These are phyloP conservation scores for Chytriomyces sp. DNA, from an alignment of 192 early-diverging fungal species.

Conservation along the genomic window DNA sequence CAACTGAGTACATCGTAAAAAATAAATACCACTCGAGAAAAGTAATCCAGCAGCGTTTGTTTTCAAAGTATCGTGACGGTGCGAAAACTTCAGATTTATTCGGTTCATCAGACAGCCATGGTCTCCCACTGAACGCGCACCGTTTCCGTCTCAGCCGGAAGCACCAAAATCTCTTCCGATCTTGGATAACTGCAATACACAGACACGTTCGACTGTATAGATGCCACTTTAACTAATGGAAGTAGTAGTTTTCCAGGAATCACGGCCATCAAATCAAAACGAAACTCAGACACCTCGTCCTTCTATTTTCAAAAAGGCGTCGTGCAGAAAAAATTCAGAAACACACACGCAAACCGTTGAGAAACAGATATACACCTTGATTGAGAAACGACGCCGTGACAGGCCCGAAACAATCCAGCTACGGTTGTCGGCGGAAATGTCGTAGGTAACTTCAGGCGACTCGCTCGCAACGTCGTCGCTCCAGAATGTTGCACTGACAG, in stretches of 20 bases:
- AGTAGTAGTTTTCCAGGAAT: conserved; percentile 54
- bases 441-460: conserved; percentile 57
- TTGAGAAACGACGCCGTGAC: conserved; percentile 58
- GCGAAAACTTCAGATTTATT: no score
- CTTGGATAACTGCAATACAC: not conserved
- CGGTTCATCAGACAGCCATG: no score
- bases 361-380: conserved; percentile 55
- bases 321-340: not conserved
- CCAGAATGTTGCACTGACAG: conserved; percentile 40
- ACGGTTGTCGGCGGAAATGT: conserved; percentile 68
- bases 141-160: conserved; percentile 2
- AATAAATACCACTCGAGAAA: no score
- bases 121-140: not conserved
- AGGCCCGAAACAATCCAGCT: conserved; percentile 73
- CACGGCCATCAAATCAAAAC: conserved; percentile 60
- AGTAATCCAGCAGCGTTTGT: no score
- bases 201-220: not conserved
- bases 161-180: conserved; percentile 1
- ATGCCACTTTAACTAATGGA: conserved; percentile 11
- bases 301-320: conserved; percentile 15
- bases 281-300: conserved; percentile 43
- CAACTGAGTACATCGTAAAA: no score
- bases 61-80: no score
- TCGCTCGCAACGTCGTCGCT: conserved; percentile 31
- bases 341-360: not conserved